Evolutionary conservation across 108 stramenopile species (phyloP).

Genomic region (Cyclotella cryptica): DNA sequence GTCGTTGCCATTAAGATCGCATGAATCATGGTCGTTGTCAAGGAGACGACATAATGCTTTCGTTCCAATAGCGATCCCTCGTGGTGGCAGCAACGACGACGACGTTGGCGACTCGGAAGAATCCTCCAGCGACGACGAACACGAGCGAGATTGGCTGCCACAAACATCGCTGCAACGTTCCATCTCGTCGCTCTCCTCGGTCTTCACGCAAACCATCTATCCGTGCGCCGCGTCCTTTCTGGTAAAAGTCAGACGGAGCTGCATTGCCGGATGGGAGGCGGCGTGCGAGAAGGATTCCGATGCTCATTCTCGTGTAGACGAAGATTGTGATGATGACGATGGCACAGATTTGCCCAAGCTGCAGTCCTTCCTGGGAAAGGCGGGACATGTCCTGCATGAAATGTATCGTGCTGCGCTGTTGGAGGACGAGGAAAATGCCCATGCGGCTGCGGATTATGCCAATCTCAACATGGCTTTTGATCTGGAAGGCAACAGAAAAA

Average conservation of each 20-base stretch:
- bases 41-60: too few relatives aligned
- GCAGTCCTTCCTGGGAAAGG: slow-evolving; percentile 29
- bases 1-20: too few relatives aligned
- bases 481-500: background rate
- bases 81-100: background rate
- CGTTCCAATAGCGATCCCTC: background rate
- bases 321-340: too few relatives aligned
- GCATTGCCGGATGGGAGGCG: slow-evolving; percentile 6
- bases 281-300: background rate
- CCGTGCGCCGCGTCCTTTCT: background rate
- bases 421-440: background rate
- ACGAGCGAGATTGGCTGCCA: background rate
- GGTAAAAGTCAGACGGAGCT: background rate
- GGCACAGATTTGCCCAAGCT: slow-evolving; percentile 6
- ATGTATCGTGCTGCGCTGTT: slow-evolving; percentile 26
- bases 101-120: background rate
- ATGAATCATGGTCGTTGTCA: too few relatives aligned
- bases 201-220: background rate
- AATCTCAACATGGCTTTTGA: too few relatives aligned
- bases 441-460: too few relatives aligned
- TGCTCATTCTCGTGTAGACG: background rate
- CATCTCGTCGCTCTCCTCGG: background rate
- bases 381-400: slow-evolving; percentile 23
- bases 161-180: background rate
- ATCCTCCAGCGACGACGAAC: background rate